Evolutionary conservation across 257 asterid species (phyloP), one percentile per base, ranked within the genome.

Genomic region (Solanum dulcamara): DNA sequence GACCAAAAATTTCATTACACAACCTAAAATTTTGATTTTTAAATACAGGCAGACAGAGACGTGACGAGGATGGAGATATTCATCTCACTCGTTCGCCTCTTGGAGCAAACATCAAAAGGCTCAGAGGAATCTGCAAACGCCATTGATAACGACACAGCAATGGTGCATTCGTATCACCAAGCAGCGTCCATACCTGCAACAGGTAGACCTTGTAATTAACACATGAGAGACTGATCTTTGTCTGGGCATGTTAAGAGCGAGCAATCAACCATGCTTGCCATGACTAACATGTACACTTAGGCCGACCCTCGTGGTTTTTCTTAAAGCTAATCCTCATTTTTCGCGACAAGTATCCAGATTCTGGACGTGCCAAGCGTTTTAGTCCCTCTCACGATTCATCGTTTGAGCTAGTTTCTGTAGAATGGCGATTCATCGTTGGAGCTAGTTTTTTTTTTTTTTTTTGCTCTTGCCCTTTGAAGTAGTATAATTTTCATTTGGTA

Each of bases 31-130:
- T 37, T 55, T 51, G 68, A 28, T 83, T 11, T 37, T 84, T 79
- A 72, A 26, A 84, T 86, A 83, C 97, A 95, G 98, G 98, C 98
- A 1, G 92, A 94, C 85, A 90, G 97, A 87, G 98, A 95, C 9
- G 94, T 95, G 30, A 95, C 97, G 2, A 93, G 98, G 88, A 94
- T 94, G 95, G 98, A 95, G 80, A 92, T 95, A 53, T 95, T 95
- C 80, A 84, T 95, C 81, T 93, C 98, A 22, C 92, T 95, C 8
- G 97, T 95, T 82, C 95, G 92, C 37, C 93, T 94, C 85, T 72
- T 95, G 89, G 98, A 94, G 87, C 97, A 93, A 90, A 94, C 88
- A 22, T 59, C 89, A 42, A 92, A 91, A 87, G 85, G 51, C 17
- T 86, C 88, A 38, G 67, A 59, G 33, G 62, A 90, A 13, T 74